A percentile compares a stretch with the other conserved stretches of the same genome.
phyloP scores from a whole-genome alignment of 2,329 filamentous ascomycete genomes.

The Sphaceloma murrayae region DNA sequence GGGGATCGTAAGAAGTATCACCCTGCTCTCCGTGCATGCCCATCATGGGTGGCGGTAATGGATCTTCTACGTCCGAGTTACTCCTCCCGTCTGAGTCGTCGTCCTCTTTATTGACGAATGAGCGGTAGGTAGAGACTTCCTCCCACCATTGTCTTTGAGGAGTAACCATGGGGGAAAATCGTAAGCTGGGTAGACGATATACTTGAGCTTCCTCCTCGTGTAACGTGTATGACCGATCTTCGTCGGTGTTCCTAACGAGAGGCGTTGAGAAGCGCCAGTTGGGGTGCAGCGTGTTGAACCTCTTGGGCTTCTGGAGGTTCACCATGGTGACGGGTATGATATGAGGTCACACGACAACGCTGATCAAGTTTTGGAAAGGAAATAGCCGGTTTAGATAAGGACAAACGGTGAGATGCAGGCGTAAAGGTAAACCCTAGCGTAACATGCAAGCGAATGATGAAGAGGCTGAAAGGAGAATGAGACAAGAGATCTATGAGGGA shows the following conservation, averaged over 20 bases:
- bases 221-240: constrained; percentile 8
- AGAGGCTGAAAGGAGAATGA: neutral
- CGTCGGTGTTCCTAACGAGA: neutral
- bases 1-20: constrained; percentile 4
- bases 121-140: constrained; percentile 4
- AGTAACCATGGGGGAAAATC: constrained; percentile 7
- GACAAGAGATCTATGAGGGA: neutral
- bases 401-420: neutral
- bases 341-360: constrained; percentile 11
- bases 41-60: constrained; percentile 6
- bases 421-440: constrained; percentile 1
- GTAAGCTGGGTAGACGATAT: constrained; percentile 2
- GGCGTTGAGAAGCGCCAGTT: constrained; percentile 10
- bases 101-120: constrained; percentile 8
- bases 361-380: neutral
- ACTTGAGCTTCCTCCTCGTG: constrained; percentile 9
- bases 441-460: neutral
- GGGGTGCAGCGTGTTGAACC: constrained; percentile 12
- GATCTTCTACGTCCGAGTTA: constrained; percentile 2
- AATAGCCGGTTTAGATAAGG: neutral
- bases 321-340: neutral
- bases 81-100: constrained; percentile 5
- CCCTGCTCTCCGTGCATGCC: constrained; percentile 3
- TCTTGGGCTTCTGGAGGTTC: constrained; percentile 8
- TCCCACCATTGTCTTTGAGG: constrained; percentile 12